Evolutionary conservation across 176 grass and related monocot genomes (phyloP), one percentile per base, ranked within the genome.

Genomic region (Phoenix roebelenii): DNA sequence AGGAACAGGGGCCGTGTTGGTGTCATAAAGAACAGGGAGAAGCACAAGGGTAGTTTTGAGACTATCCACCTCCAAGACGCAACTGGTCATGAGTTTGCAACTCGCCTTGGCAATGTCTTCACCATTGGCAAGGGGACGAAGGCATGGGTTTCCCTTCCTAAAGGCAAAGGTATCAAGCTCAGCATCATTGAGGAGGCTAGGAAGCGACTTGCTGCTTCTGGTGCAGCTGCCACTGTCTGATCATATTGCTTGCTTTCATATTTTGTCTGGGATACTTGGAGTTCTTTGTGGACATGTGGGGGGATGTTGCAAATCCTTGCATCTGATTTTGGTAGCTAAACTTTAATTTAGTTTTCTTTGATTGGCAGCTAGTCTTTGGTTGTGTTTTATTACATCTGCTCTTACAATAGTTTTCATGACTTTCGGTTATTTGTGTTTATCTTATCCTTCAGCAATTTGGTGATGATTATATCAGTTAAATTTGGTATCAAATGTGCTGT

Each of bases 1-100:
- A 72, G 70, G 50, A 72, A 72, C 59, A 72, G 58, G 5, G 70
- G 70, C 5, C 70, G 70, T 16, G 70, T 63, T 3, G 70, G 70
- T 48, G 50, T 72, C 44, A 72, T 72, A 25, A 72, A 72, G 70
- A 72, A 72, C 70, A 61, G 70, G 50, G 70, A 72, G 59, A 72
- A 72, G 58, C 70, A 72, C 58, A 72, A 72, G 18, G 70, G 70
- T 5, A 60, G 68, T 23, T 71, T 71, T 16, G 68, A 71, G 57
- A 71, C 68, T 5, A 52, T 71, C 68, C 70, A 72, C 18, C 5
- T 72, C n/a, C 70, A 72, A 39, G 70, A 72, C 44, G 58, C 70
- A 18, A 72, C 70, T 3, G 70, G 70, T 16, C 70, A 72, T 15
- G 70, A 72, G 26, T 72, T 72, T 24, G 70, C 70, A 16, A 72